Evolutionary conservation across 441 rosid species (phyloP).

Genomic region (Dalechampia spathulata): DNA sequence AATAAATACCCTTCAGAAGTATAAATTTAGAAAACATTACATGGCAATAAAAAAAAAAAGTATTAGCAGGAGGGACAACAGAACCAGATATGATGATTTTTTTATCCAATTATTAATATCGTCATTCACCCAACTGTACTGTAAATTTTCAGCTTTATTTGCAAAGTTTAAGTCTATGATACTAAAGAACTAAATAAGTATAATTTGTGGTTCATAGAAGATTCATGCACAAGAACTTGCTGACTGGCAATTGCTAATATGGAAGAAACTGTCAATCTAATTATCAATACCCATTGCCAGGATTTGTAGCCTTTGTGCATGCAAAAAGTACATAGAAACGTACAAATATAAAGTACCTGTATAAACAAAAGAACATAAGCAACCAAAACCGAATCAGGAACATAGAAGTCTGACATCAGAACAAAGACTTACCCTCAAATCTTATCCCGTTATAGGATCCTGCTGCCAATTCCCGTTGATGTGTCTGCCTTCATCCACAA

Average conservation of each 20-base stretch:
- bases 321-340: too few relatives aligned
- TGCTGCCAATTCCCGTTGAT: constrained; percentile 32
- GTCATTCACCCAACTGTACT: too few relatives aligned
- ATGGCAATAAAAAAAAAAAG: too few relatives aligned
- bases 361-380: not conserved
- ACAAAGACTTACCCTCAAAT: constrained; percentile 38
- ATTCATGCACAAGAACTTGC: not conserved
- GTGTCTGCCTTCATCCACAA: constrained; percentile 83
- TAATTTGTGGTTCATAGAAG: too few relatives aligned
- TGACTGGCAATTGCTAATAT: not conserved
- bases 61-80: too few relatives aligned
- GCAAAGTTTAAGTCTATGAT: too few relatives aligned
- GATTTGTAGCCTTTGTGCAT: not conserved
- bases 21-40: too few relatives aligned
- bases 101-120: too few relatives aligned
- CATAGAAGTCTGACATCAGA: constrained; percentile 8
- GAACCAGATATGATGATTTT: too few relatives aligned
- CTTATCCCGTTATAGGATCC: constrained; percentile 17
- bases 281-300: not conserved
- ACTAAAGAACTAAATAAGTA: too few relatives aligned
- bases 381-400: constrained; percentile 9
- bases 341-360: not conserved
- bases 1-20: too few relatives aligned
- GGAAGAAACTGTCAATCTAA: not conserved
- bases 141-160: too few relatives aligned